A percentile compares a stretch with the other conserved stretches of the same genome.
Conservation (phyloP, 2,329 filamentous ascomycete genomes). For the Stemphylium beticola region DNA sequence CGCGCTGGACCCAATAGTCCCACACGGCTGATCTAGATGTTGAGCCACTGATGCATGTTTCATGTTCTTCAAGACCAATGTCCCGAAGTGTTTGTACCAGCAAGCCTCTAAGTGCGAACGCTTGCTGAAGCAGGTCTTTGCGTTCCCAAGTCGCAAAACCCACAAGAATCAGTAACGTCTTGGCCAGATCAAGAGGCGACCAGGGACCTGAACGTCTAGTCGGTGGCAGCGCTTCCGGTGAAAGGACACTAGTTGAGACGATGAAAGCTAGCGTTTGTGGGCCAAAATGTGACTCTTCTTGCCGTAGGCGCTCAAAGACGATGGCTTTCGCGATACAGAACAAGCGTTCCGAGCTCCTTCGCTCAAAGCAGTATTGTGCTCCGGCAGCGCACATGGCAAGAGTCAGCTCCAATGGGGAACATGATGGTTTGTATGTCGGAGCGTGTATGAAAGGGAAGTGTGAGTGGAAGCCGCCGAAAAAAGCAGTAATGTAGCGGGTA, state of each 20-base stretch:
- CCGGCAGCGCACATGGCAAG: slow-evolving; percentile 43
- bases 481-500: slow-evolving; percentile 41
- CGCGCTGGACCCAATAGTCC: slow-evolving; percentile 39
- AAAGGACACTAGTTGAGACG: slow-evolving; percentile 18
- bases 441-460: slow-evolving; percentile 45
- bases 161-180: slow-evolving; percentile 39
- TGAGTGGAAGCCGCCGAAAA: slow-evolving; percentile 41
- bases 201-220: slow-evolving; percentile 29
- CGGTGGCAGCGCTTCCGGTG: slow-evolving; percentile 10
- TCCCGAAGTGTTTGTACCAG: slow-evolving; percentile 39
- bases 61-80: slow-evolving; percentile 34
- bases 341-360: slow-evolving; percentile 35
- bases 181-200: slow-evolving; percentile 36
- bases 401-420: slow-evolving; percentile 40
- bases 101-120: slow-evolving; percentile 35
- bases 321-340: slow-evolving; percentile 40
- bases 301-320: slow-evolving; percentile 34
- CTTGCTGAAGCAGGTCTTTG: slow-evolving; percentile 38
- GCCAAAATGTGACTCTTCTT: slow-evolving; percentile 32
- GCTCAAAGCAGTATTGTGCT: slow-evolving; percentile 45
- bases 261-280: slow-evolving; percentile 32
- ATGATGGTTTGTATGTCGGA: slow-evolving; percentile 40
- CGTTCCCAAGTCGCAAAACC: slow-evolving; percentile 43
- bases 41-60: slow-evolving; percentile 7
- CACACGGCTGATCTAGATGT: slow-evolving; percentile 33